phyloP scores from a whole-genome alignment of 495 filamentous ascomycete species.

The Bacidia rubella region DNA sequence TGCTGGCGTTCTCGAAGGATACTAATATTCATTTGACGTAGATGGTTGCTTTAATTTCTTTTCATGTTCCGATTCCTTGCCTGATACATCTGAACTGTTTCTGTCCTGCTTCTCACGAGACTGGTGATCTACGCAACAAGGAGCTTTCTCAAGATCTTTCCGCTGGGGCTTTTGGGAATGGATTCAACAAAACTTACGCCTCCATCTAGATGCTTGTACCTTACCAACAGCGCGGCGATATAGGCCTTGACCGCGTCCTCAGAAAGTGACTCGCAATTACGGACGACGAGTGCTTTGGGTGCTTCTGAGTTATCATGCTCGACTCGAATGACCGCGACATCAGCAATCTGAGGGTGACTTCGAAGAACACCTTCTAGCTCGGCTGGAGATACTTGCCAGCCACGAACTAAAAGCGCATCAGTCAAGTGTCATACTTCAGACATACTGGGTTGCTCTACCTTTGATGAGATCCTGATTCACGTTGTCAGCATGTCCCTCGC shows the following conservation, averaged over 20 bases:
- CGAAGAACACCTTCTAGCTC: slow-evolving; percentile 69
- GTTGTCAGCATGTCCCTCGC: slow-evolving; percentile 13
- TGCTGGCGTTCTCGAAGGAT: too few species aligned
- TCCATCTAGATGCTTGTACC: slow-evolving; percentile 54
- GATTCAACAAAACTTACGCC: slow-evolving; percentile 53
- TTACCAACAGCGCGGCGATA: slow-evolving; percentile 44
- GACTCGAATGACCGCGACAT: slow-evolving; percentile 69
- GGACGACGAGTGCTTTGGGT: slow-evolving; percentile 57
- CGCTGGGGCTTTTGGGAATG: slow-evolving; percentile 62
- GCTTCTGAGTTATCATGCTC: slow-evolving; percentile 44
- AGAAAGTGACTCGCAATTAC: slow-evolving; percentile 26
- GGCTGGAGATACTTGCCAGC: slow-evolving; percentile 72
- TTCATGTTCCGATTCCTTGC: too few species aligned
- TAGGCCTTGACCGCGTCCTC: slow-evolving; percentile 45
- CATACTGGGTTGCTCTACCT: slow-evolving; percentile 17
- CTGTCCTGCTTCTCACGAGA: too few species aligned
- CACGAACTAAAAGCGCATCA: slow-evolving; percentile 39
- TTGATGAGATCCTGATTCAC: slow-evolving; percentile 59
- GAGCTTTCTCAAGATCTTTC: slow-evolving; percentile 61
- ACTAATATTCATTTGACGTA: too few species aligned
- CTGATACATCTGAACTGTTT: too few species aligned
- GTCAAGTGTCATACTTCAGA: neutral
- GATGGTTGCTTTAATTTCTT: too few species aligned
- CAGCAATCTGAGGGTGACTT: slow-evolving; percentile 51
- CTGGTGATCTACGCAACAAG: neutral